Conservation (phyloP, 345 rosid genomes). For the Gossypium anomalum region DNA sequence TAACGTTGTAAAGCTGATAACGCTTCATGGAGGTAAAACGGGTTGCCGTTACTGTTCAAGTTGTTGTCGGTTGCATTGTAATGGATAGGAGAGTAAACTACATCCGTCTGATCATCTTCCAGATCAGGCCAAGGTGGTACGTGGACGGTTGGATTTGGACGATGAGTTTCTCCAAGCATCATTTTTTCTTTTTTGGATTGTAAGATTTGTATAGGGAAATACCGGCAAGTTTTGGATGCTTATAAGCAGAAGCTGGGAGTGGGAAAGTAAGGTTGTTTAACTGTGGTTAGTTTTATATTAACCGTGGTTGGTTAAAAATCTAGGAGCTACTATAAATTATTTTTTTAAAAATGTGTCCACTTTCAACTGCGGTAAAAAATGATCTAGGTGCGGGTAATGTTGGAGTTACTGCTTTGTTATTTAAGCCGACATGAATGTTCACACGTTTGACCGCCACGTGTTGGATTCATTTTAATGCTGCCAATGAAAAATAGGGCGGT, state of each 20-base stretch:
- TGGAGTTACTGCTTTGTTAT: not conserved
- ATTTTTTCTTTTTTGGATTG: slow-evolving; percentile 20
- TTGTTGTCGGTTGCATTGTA: slow-evolving; percentile 16
- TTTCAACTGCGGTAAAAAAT: slow-evolving; percentile 21
- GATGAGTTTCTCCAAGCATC: slow-evolving; percentile 75
- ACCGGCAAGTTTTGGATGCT: slow-evolving; percentile 30
- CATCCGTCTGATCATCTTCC: slow-evolving; percentile 54
- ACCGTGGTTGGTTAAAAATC: slow-evolving; percentile 38
- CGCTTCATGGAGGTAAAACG: slow-evolving; percentile 48
- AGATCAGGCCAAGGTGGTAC: slow-evolving; percentile 51
- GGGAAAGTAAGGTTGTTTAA: slow-evolving; percentile 18
- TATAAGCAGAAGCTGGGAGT: slow-evolving; percentile 36
- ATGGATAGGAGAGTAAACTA: slow-evolving; percentile 25
- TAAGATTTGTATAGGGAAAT: slow-evolving; percentile 23
- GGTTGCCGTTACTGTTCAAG: slow-evolving; percentile 23
- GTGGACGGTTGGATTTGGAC: slow-evolving; percentile 43
- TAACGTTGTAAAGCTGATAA: slow-evolving; percentile 56
- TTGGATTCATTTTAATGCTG: no score
- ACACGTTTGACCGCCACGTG: slow-evolving; percentile 6
- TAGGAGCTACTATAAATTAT: not conserved
- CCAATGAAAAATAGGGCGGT: no score
- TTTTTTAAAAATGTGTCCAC: not conserved
- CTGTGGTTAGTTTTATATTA: slow-evolving; percentile 32
- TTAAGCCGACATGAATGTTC: not conserved
- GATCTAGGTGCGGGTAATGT: not conserved